Evolutionary conservation across 2,329 filamentous ascomycete genomes (phyloP).

Genomic region (Colletotrichum tropicale): DNA sequence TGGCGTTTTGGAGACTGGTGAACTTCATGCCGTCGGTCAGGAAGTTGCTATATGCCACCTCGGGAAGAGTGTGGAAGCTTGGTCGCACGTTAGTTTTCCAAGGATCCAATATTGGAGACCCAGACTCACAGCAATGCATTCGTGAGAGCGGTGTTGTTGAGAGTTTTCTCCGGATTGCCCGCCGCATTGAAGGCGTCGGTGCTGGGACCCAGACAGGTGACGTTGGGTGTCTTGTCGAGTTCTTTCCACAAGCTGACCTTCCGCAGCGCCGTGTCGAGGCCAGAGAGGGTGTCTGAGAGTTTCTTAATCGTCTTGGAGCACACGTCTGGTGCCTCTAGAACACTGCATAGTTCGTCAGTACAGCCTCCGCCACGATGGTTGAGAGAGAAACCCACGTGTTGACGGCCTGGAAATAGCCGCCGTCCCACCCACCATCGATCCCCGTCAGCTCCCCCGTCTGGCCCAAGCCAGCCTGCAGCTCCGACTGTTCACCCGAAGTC

Average conservation of each 20-base stretch:
- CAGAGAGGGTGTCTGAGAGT: background rate
- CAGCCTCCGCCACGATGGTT: background rate
- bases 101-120: too few species aligned
- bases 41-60: constrained; percentile 24
- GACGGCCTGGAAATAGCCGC: constrained; percentile 24
- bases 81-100: background rate
- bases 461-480: constrained; percentile 20
- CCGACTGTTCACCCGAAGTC: background rate
- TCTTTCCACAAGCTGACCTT: constrained; percentile 16
- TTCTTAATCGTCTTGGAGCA: constrained; percentile 21
- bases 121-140: constrained; percentile 22
- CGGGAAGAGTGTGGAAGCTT: constrained; percentile 23
- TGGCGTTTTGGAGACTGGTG: constrained; percentile 10
- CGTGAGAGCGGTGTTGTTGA: constrained; percentile 15
- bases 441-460: background rate
- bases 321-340: constrained; percentile 16
- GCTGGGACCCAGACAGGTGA: constrained; percentile 27
- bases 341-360: background rate
- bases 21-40: constrained; percentile 21
- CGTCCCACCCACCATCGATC: constrained; percentile 22
- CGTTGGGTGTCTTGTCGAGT: constrained; percentile 22
- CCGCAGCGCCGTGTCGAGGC: constrained; percentile 13
- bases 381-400: constrained; percentile 19
- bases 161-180: constrained; percentile 19
- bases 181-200: constrained; percentile 21